These are phyloP conservation scores for Barnettozyma populi DNA, from an alignment of 805 yeast species.

Conservation along the genomic window DNA sequence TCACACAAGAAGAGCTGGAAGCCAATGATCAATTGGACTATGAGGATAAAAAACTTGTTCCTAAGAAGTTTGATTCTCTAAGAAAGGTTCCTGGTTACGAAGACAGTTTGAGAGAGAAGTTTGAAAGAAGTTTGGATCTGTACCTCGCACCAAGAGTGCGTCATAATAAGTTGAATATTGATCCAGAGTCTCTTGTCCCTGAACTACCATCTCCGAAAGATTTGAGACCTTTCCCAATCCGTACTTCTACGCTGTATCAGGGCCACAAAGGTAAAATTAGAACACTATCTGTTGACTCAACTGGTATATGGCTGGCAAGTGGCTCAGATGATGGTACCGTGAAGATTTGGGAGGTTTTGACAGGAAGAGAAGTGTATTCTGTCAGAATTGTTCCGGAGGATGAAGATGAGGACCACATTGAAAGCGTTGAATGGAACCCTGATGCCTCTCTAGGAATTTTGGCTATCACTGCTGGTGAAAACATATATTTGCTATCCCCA, in stretches of 20 bases:
- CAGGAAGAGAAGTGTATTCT: conserved; percentile 89
- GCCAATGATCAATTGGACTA: conserved; percentile 79
- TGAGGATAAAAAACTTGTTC: conserved; percentile 63
- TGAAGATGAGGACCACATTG: conserved; percentile 73
- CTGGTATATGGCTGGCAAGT: conserved; percentile 93
- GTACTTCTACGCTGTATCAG: conserved; percentile 72
- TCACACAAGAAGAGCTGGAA: conserved; percentile 69
- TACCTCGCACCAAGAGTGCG: conserved; percentile 96
- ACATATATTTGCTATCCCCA: conserved; percentile 74
- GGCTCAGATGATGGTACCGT: conserved; percentile 97
- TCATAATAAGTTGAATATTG: conserved; percentile 83
- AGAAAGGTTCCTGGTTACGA: conserved; percentile 93
- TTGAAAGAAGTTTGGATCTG: conserved; percentile 89
- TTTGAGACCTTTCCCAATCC: conserved; percentile 92
- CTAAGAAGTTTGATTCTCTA: conserved; percentile 74
- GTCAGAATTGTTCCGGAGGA: conserved; percentile 37
- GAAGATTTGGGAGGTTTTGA: conserved; percentile 92
- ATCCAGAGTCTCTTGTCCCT: conserved; percentile 93
- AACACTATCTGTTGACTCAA: conserved; percentile 76
- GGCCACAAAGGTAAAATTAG: conserved; percentile 87
- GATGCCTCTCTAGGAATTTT: conserved; percentile 65
- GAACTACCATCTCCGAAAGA: conserved; percentile 96
- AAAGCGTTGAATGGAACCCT: conserved; percentile 88
- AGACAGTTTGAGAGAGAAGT: conserved; percentile 80
- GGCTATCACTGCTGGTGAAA: conserved; percentile 81